Conservation (phyloP, 208 protist species). For the Acanthamoeba triangularis region DNA sequence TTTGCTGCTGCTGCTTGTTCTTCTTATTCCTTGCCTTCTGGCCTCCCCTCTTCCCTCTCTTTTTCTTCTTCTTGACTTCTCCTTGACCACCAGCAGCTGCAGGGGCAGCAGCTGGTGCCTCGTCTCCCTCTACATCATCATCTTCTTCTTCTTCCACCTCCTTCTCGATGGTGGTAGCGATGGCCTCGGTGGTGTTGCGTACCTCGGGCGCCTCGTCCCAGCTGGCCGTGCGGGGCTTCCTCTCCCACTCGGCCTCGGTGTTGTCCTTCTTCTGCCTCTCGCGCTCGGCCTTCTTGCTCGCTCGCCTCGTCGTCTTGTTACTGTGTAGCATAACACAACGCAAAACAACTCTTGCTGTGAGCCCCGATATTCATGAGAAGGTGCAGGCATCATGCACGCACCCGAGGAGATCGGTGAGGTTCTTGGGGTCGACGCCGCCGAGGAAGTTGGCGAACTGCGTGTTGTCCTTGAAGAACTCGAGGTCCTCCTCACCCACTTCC, state of each 20-base stretch:
- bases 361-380: neutral
- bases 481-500: neutral
- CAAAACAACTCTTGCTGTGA: neutral
- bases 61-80: neutral
- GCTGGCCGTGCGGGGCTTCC: neutral
- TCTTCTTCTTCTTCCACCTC: neutral
- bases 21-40: neutral
- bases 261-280: conserved; percentile 24
- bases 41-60: neutral
- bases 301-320: conserved; percentile 15
- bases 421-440: neutral
- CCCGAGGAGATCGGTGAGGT: neutral
- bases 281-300: conserved; percentile 1
- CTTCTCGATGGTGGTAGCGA: neutral
- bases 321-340: neutral
- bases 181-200: neutral
- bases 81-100: neutral
- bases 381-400: neutral
- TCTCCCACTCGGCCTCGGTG: conserved; percentile 24
- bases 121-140: neutral
- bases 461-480: neutral
- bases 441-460: neutral
- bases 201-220: conserved; percentile 19
- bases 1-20: neutral
- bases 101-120: neutral